Evolutionary conservation across 2,329 filamentous ascomycete species (phyloP).

Genomic region (Leptoxyphium fumago): DNA sequence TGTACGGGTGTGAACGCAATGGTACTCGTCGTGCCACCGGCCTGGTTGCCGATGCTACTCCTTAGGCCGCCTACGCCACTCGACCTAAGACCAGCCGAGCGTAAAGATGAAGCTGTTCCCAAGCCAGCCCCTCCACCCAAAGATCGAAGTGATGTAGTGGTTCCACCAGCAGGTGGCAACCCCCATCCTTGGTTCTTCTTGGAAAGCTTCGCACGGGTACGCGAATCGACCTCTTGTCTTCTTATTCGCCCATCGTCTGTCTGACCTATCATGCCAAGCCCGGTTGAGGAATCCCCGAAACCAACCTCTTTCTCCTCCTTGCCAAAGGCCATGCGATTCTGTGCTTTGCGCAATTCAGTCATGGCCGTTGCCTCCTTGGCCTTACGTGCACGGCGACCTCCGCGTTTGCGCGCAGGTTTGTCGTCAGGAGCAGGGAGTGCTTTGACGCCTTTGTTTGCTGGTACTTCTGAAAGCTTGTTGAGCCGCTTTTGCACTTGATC

Average conservation of each 20-base stretch:
- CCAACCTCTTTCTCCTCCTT: conserved; percentile 91
- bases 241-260: conserved; percentile 79
- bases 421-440: conserved; percentile 89
- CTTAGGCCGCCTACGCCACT: conserved; percentile 54
- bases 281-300: conserved; percentile 76
- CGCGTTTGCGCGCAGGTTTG: conserved; percentile 84
- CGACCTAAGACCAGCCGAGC: conserved; percentile 63
- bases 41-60: conserved; percentile 30
- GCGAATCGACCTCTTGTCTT: conserved; percentile 76
- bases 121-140: conserved; percentile 47
- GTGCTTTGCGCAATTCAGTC: conserved; percentile 90
- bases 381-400: conserved; percentile 76
- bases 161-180: conserved; percentile 45
- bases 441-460: conserved; percentile 73
- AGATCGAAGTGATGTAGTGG: conserved; percentile 67
- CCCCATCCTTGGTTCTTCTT: conserved; percentile 97
- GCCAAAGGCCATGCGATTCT: conserved; percentile 90
- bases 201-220: conserved; percentile 81
- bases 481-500: conserved; percentile 71
- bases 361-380: conserved; percentile 94
- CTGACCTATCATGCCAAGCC: conserved; percentile 90
- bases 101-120: conserved; percentile 52
- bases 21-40: conserved; percentile 51
- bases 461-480: conserved; percentile 83
- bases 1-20: conserved; percentile 91